Base-by-base conservation (phyloP, 495 filamentous ascomycete species). In the Polyplosphaeria fusca region DNA sequence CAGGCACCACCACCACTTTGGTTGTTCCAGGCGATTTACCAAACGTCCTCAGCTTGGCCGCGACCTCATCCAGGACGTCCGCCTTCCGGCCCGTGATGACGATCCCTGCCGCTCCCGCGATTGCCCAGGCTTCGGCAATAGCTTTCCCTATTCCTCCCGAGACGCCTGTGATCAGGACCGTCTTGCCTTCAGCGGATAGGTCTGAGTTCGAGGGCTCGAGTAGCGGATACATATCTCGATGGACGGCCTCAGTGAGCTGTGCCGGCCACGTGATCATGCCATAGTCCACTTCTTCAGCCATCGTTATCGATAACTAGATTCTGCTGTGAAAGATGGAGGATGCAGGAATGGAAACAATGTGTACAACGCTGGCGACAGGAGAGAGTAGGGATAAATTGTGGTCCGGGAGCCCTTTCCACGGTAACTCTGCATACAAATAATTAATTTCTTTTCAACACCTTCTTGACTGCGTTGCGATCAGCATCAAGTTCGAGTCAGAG, bases 121-220 rank as follows among this genome's bases (percentile, higher is more conserved):
- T 60, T 11, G 74, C 73, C 54, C 76, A 76, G 1, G 74, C 61
- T 32, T 67, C 59, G 9, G 72, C 73, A 32, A 77, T 67, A 27
- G 67, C 73, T 68, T 57, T 26, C 42, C 76, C 76, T 28, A 78
- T 68, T 24, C 77, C 77, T 5, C 71, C 67, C 27, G 73, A 68
- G 4, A 73, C 71, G 2, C 77, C 77, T 7, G 76, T 77, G 35
- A 80, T 68, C 14, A 77, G 60, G 28, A 70, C 66, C 28, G 72
- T 65, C 43, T 74, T 75, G 13, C 72, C 76, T 2, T 67, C 64
- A 7, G 73, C 67, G 5, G 66, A 64, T 1, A 73, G 58, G 2
- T 70, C 60, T 4, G 67, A 65, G 16, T 47, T 59, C 1, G 61
- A 56, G 1, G 76, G 73, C 46, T 76, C 66, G 23, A 79, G 68